Evolutionary conservation across 805 yeast genomes (phyloP).

Genomic region (Maudiozyma serrabonitensis): DNA sequence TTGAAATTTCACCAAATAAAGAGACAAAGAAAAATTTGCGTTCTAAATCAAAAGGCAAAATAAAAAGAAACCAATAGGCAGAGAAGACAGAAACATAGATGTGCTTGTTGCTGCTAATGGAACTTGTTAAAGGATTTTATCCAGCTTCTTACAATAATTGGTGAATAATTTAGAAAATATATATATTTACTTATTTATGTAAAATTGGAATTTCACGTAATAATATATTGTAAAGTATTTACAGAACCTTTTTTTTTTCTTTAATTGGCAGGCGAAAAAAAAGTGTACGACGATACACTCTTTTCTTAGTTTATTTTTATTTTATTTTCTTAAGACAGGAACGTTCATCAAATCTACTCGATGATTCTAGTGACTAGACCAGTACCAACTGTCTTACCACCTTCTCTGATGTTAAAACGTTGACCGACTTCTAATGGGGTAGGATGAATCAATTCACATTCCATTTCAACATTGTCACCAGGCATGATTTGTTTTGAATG

Average conservation of each 20-base stretch:
- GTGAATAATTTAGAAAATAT: neutral
- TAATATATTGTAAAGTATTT: neutral
- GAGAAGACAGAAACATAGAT: no score
- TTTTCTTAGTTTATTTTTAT: neutral
- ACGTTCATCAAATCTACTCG: slow-evolving; percentile 31
- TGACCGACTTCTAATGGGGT: slow-evolving; percentile 93
- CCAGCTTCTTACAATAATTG: no score
- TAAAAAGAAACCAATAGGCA: no score
- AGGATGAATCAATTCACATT: slow-evolving; percentile 78
- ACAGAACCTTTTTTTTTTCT: neutral
- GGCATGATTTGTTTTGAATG: slow-evolving; percentile 89
- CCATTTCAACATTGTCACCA: slow-evolving; percentile 98
- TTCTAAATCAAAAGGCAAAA: no score
- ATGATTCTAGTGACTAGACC: slow-evolving; percentile 92
- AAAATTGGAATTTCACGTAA: neutral
- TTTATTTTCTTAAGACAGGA: neutral
- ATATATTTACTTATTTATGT: neutral
- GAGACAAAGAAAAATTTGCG: no score
- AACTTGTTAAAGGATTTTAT: no score
- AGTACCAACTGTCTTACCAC: slow-evolving; percentile 98
- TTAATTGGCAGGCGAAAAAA: neutral
- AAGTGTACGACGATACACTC: no score
- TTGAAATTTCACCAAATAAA: no score
- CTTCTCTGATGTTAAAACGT: slow-evolving; percentile 99
- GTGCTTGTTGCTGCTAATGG: no score